Conservation (phyloP, 2,329 filamentous ascomycete genomes). For the Ascochyta fabae region DNA sequence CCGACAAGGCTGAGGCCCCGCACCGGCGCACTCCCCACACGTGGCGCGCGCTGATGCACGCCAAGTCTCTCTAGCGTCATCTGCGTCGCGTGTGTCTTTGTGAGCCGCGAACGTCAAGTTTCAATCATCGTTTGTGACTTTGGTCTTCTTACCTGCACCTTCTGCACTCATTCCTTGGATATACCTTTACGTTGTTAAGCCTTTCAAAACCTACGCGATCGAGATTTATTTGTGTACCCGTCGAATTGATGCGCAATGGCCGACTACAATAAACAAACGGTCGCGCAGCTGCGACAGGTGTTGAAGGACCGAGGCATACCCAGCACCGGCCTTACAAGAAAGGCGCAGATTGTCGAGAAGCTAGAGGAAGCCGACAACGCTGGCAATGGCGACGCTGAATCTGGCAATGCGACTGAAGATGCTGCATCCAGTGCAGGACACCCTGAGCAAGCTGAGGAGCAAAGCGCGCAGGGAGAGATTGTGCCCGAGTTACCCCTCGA, state of each 20-base stretch:
- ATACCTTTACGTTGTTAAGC: background rate
- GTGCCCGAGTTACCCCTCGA: conserved; percentile 25
- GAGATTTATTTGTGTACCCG: too few species aligned
- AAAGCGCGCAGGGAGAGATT: conserved; percentile 5
- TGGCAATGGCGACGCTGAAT: conserved; percentile 12
- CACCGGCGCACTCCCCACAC: conserved; percentile 9
- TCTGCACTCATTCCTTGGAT: background rate
- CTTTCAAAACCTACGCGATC: background rate
- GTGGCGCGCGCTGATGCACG: conserved; percentile 14
- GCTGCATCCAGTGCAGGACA: conserved; percentile 8
- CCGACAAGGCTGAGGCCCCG: conserved; percentile 17
- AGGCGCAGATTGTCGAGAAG: conserved; percentile 57
- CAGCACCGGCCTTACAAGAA: conserved; percentile 54
- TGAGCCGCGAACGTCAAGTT: conserved; percentile 13
- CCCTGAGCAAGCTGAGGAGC: conserved; percentile 9
- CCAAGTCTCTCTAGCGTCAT: conserved; percentile 15
- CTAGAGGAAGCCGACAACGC: conserved; percentile 44
- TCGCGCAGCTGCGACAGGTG: conserved; percentile 54
- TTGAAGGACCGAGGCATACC: conserved; percentile 57
- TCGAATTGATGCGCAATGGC: conserved; percentile 30
- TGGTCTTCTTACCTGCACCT: background rate
- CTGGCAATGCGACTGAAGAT: conserved; percentile 20
- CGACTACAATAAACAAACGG: conserved; percentile 56
- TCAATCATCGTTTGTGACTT: background rate
- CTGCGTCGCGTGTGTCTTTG: conserved; percentile 8